Conservation (phyloP, 352 stramenopile species). For the Phytopythium sindhum region DNA sequence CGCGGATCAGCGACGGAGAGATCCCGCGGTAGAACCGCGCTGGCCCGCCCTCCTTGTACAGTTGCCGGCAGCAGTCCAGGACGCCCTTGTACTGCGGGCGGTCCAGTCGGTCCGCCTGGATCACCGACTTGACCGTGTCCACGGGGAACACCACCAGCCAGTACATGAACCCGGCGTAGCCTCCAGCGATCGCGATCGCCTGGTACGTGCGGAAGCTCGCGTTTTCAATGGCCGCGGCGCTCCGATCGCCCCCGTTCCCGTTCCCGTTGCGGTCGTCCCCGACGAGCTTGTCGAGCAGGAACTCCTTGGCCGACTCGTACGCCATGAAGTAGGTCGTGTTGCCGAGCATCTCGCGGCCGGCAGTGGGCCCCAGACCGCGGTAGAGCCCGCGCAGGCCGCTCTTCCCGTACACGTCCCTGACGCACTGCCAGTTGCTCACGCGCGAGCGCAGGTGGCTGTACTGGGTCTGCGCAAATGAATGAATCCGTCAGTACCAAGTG, state of each 20-base stretch:
- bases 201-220: slow-evolving; percentile 68
- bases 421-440: slow-evolving; percentile 74
- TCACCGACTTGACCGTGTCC: slow-evolving; percentile 82
- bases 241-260: neutral
- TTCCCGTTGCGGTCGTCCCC: slow-evolving; percentile 5
- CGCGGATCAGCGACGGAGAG: slow-evolving; percentile 65
- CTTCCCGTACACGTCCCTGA: slow-evolving; percentile 56
- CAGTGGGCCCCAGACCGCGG: slow-evolving; percentile 60
- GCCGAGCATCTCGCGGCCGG: slow-evolving; percentile 76
- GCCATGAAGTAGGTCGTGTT: slow-evolving; percentile 85
- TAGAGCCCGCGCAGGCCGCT: slow-evolving; percentile 72
- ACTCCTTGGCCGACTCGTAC: slow-evolving; percentile 69
- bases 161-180: slow-evolving; percentile 81
- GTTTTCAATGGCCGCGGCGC: slow-evolving; percentile 37
- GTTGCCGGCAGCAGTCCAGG: slow-evolving; percentile 58
- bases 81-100: slow-evolving; percentile 68
- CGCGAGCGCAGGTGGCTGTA: slow-evolving; percentile 45
- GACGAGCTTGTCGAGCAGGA: slow-evolving; percentile 59
- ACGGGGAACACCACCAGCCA: slow-evolving; percentile 80
- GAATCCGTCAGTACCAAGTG: neutral
- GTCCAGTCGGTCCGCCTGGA: slow-evolving; percentile 73
- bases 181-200: slow-evolving; percentile 63
- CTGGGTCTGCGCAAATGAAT: slow-evolving; percentile 31
- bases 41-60: slow-evolving; percentile 64
- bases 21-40: slow-evolving; percentile 79